Evolutionary conservation across 441 rosid genomes (phyloP).

Genomic region (Dalechampia spathulata): DNA sequence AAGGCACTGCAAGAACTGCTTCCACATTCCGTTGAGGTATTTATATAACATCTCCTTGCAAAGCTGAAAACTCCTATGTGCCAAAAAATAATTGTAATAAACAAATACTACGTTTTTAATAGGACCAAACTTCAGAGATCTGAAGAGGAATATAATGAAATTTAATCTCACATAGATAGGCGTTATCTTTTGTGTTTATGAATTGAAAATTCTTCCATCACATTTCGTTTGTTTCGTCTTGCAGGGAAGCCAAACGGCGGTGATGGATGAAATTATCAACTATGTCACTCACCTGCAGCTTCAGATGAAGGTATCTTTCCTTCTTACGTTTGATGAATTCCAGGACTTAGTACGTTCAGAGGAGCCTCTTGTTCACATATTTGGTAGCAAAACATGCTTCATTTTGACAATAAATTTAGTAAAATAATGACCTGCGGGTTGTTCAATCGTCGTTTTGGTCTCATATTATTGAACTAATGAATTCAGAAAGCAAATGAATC

Average conservation of each 20-base stretch:
- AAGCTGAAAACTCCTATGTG: not conserved
- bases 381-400: too few species aligned
- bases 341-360: not conserved
- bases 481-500: slow-evolving; percentile 7
- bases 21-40: slow-evolving; percentile 37
- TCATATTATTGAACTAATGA: slow-evolving; percentile 1
- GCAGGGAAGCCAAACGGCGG: slow-evolving; percentile 29
- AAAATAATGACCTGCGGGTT: not conserved
- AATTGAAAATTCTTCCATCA: not conserved
- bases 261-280: slow-evolving; percentile 31
- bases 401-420: not conserved
- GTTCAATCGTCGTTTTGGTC: not conserved
- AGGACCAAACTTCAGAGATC: too few species aligned
- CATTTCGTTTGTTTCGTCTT: slow-evolving; percentile 13
- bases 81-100: too few species aligned
- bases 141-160: too few species aligned
- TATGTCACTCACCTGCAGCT: slow-evolving; percentile 52
- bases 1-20: slow-evolving; percentile 39
- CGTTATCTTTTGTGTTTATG: too few species aligned
- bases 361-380: not conserved
- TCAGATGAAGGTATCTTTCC: slow-evolving; percentile 46
- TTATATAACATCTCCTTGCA: not conserved
- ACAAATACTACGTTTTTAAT: not conserved
- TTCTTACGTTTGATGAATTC: not conserved
- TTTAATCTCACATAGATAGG: too few species aligned